These are phyloP conservation scores for Taiwanofungus camphoratus DNA, from an alignment of 1,284 basidiomycete genomes.

Conservation along the genomic window DNA sequence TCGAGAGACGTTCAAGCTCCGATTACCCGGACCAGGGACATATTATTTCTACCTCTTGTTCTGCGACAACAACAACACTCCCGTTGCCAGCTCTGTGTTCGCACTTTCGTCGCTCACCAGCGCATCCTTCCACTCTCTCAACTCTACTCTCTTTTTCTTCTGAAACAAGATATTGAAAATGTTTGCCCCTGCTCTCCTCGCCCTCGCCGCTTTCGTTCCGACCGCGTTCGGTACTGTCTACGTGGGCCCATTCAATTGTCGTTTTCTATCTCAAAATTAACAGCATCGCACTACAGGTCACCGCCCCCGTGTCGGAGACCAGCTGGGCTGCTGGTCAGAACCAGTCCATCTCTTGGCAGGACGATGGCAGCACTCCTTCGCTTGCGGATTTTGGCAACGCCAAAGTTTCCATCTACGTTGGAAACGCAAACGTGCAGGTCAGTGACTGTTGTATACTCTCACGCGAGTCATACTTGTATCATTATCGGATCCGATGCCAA, in stretches of 20 bases:
- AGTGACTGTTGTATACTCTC: conserved; percentile 6
- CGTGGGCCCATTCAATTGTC: conserved; percentile 38
- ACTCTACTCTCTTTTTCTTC: conserved; percentile 29
- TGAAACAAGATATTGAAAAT: conserved; percentile 31
- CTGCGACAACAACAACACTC: background rate
- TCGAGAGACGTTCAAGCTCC: no score
- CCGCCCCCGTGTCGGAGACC: conserved; percentile 48
- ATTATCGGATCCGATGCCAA: no score
- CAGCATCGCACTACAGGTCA: conserved; percentile 39
- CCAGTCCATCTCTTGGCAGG: conserved; percentile 64
- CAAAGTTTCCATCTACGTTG: conserved; percentile 65
- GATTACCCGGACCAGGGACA: no score
- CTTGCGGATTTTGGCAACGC: conserved; percentile 56
- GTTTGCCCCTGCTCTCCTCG: conserved; percentile 44
- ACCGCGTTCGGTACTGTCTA: conserved; percentile 53
- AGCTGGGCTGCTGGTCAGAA: conserved; percentile 53
- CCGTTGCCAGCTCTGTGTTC: no score
- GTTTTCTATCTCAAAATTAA: background rate
- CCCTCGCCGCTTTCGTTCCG: conserved; percentile 49
- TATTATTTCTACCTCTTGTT: no score
- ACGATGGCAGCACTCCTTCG: conserved; percentile 49
- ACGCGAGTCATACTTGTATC: no score
- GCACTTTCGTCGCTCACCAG: conserved; percentile 19
- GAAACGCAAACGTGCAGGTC: conserved; percentile 58
- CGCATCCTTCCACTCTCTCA: conserved; percentile 34